Base-by-base conservation (phyloP, 768 basidiomycete genomes). In the Russula sp. region DNA sequence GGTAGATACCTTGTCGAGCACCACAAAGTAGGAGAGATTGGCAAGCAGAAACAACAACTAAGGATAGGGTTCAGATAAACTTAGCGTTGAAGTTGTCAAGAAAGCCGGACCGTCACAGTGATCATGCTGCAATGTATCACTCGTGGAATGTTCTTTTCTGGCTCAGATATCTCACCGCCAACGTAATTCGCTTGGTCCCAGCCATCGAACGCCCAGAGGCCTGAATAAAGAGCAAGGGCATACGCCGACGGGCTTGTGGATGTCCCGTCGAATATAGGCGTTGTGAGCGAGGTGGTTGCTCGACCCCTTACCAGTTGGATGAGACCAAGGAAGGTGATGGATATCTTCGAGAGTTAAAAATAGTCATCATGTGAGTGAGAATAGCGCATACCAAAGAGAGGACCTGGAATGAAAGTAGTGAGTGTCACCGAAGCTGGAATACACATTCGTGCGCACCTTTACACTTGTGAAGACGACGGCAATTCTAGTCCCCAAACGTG, bases 181-280 rank as follows among this genome's bases (percentile, higher is more conserved):
- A 98, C 91, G 66, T 89, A 96, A 71, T 93, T 94, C 34, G 83
- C 87, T 74, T 91, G 89, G 70, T 95, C 95, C 94, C 94, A 99
- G 0, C 96, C 96, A 73, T 94, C 94, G 67, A 92, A 94, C 2
- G 94, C 94, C 92, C 90, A 98, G 4, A 98, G 76, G 3, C 94
- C 92, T 11, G 94, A 96, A 74, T 97, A 99, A 6, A 98, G 77
- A 0, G 95, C 96, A n/a, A 98, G 78, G 6, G 95, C 91, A 75
- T 93, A 98, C 2, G 85, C 79, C 1, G 91, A 89, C 0, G 93
- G 89, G 65, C 90, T 90, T 18, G 75, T 80, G 60, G 87, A 89
- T 18, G 91, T 88, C 8, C 81, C 85, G 13, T 79, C 75, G 68
- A 96, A 97, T 34, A 89, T 71, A n/a, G 86, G 79, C 51, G 80